phyloP scores from a whole-genome alignment of 1,139 yeast genomes.

The Geotrichum fermentans region DNA sequence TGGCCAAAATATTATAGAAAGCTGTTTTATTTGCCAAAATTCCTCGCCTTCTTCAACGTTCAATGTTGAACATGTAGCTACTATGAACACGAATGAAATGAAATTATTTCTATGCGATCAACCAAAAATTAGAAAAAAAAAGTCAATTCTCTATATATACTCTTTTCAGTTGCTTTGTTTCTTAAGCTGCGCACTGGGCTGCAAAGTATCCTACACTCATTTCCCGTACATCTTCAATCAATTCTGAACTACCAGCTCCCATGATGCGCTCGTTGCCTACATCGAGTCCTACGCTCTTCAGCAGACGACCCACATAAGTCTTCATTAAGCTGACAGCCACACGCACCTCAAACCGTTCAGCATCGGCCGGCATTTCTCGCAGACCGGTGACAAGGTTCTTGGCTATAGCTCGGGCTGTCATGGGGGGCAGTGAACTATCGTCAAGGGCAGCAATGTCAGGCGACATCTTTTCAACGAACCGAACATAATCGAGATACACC shows the following conservation, averaged over 20 bases:
- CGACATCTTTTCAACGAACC: conserved; percentile 16
- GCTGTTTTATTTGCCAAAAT: no score
- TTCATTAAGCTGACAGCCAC: background rate
- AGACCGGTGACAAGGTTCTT: conserved; percentile 1
- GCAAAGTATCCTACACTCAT: background rate
- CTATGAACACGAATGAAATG: no score
- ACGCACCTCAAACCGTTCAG: background rate
- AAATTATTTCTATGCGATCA: no score
- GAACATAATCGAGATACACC: conserved; percentile 36
- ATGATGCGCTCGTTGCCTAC: background rate
- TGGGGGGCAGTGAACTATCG: background rate
- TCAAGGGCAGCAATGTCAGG: conserved; percentile 4
- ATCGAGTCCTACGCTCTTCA: background rate
- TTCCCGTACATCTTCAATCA: background rate
- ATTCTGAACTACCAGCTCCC: background rate
- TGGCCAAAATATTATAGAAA: no score
- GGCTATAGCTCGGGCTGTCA: background rate
- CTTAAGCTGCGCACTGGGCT: background rate
- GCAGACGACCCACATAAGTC: background rate
- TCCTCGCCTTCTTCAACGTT: no score
- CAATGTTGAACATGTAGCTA: no score
- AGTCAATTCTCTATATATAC: no score
- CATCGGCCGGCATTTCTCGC: background rate
- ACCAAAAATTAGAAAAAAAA: no score
- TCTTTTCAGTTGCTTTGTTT: no score